Conservation (phyloP, 371 early-diverging fungal species). For the Phascolomyces articulosus region DNA sequence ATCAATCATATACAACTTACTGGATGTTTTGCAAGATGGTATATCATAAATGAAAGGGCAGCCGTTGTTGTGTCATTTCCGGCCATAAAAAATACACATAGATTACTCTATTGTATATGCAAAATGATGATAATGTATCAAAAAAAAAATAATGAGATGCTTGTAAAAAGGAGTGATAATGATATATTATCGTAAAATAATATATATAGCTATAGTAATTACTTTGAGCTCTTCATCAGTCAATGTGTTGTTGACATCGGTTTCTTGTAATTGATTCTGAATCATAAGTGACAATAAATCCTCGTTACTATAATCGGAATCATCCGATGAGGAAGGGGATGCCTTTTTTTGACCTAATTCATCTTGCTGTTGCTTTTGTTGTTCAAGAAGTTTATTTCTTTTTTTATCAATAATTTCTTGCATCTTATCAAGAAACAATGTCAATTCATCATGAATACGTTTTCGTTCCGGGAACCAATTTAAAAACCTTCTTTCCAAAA, state of each 20-base stretch:
- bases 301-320: constrained; percentile 21
- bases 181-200: no score
- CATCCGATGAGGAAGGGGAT: constrained; percentile 50
- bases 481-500: constrained; percentile 32
- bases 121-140: no score
- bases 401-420: constrained; percentile 37
- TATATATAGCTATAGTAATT: no score
- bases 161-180: no score
- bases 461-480: constrained; percentile 32
- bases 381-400: constrained; percentile 7
- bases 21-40: constrained; percentile 31
- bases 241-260: constrained; percentile 12
- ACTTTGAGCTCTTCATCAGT: constrained; percentile 18
- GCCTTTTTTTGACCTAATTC: constrained; percentile 29
- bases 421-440: constrained; percentile 29
- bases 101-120: constrained; percentile 11
- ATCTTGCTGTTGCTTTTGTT: constrained; percentile 21
- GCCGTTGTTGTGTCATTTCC: constrained; percentile 38
- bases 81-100: constrained; percentile 25
- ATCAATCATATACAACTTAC: no score
- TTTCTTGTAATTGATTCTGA: no score
- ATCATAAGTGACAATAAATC: no score
- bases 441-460: constrained; percentile 25
- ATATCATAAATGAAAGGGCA: constrained; percentile 28
- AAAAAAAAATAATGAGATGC: no score